Percentiles rank a stretch among this genome's conserved stretches.
These are phyloP conservation scores for Fraxinus nigra DNA, from an alignment of 305 asterid genomes.

Conservation along the genomic window DNA sequence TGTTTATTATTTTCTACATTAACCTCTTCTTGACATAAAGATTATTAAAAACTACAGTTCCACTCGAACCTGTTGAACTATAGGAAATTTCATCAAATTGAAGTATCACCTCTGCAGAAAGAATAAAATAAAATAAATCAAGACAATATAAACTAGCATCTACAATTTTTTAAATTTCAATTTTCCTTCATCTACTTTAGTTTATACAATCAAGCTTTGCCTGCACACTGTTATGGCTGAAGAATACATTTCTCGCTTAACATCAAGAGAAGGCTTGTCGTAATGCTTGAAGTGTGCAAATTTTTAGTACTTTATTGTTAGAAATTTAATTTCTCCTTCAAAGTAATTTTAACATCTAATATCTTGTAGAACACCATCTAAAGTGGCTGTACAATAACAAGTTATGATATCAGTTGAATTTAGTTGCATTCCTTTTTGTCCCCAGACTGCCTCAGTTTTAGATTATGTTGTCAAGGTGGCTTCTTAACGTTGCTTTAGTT, in stretches of 20 bases:
- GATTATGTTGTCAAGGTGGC: background rate
- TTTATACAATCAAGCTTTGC: background rate
- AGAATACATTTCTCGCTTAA: background rate
- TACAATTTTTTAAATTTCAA: background rate
- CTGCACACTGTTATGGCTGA: background rate
- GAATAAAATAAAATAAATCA: background rate
- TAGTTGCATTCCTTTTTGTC: background rate
- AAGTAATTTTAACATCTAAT: background rate
- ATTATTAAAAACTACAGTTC: background rate
- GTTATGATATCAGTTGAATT: background rate
- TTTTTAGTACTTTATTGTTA: background rate
- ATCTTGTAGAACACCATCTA: background rate
- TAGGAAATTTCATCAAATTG: background rate
- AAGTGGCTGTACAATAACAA: background rate
- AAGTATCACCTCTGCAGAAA: background rate
- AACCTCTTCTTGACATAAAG: background rate
- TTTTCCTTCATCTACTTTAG: background rate
- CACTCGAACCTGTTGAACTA: background rate
- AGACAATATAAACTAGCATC: background rate
- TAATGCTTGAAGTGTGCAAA: background rate
- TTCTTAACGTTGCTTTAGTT: background rate
- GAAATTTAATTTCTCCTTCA: background rate
- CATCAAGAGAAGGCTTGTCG: background rate
- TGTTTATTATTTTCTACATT: constrained; percentile 13
- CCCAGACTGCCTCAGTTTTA: background rate